Conservation (phyloP, 202 grass and related monocot species). For the Sporobolus alterniflorus region DNA sequence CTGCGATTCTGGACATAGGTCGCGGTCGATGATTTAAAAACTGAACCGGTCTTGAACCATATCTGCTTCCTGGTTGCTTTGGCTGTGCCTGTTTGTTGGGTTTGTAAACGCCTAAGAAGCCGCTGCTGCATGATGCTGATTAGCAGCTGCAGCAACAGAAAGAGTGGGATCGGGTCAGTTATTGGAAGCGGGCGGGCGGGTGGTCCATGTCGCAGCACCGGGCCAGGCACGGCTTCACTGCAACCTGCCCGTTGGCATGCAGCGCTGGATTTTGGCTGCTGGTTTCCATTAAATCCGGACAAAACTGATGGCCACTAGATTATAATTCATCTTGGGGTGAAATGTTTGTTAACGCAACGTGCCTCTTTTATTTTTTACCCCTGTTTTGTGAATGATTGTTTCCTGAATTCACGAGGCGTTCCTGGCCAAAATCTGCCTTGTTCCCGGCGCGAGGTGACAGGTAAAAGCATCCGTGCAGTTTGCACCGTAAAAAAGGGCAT, state of each 20-base stretch:
- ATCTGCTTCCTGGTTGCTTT: neutral
- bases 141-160: neutral
- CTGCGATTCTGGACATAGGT: too few species aligned
- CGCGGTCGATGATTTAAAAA: neutral
- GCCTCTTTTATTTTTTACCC: too few species aligned
- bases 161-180: neutral
- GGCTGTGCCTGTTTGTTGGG: slow-evolving; percentile 10
- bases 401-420: too few species aligned
- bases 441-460: too few species aligned
- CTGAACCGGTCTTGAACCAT: neutral
- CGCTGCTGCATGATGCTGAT: slow-evolving; percentile 6
- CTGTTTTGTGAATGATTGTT: too few species aligned
- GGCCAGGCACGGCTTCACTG: slow-evolving; percentile 35
- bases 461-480: too few species aligned
- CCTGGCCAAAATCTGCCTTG: too few species aligned
- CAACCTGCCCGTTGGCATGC: neutral
- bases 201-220: slow-evolving; percentile 17
- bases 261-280: slow-evolving; percentile 36
- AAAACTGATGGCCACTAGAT: neutral
- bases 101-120: slow-evolving; percentile 21
- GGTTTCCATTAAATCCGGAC: neutral
- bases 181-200: neutral
- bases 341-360: too few species aligned
- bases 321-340: neutral
- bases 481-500: too few species aligned